Conservation (phyloP, 148 eudicot species). For the Nepenthes mirabilis region DNA sequence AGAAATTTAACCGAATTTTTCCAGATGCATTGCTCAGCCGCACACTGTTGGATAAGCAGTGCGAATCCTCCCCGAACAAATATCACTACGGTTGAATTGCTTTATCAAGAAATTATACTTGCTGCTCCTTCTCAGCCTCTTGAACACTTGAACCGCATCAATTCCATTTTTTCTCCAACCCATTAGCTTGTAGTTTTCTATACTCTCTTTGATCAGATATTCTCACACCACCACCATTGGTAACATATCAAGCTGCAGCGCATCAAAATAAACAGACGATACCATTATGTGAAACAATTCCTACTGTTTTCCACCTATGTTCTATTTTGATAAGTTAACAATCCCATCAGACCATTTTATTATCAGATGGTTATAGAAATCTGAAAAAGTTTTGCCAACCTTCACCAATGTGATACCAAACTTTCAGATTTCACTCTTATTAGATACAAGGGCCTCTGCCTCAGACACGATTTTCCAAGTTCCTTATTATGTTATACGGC, state of each 20-base stretch:
- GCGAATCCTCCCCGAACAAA: conserved; percentile 45
- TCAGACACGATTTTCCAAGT: conserved; percentile 54
- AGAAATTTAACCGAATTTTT: conserved; percentile 10
- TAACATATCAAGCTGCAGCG: conserved; percentile 52
- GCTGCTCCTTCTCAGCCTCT: conserved; percentile 39
- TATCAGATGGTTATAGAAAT: conserved; percentile 37
- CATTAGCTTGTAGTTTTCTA: conserved; percentile 45
- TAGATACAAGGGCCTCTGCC: conserved; percentile 38
- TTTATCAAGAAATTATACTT: conserved; percentile 35
- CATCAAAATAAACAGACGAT: background rate
- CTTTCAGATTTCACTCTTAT: conserved; percentile 41
- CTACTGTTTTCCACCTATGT: background rate
- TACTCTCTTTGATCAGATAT: conserved; percentile 36
- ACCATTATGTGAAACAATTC: background rate
- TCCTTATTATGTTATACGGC: conserved; percentile 66
- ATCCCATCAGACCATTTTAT: conserved; percentile 39
- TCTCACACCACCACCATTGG: conserved; percentile 43
- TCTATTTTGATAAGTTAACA: background rate
- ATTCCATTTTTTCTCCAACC: conserved; percentile 48
- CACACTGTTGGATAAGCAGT: conserved; percentile 36
- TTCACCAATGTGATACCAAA: conserved; percentile 34
- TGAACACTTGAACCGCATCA: conserved; percentile 23
- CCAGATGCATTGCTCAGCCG: conserved; percentile 49
- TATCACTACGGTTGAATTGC: conserved; percentile 34
- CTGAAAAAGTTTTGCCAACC: conserved; percentile 29